Evolutionary conservation across 345 rosid genomes (phyloP).

Genomic region (Anacardium occidentale): DNA sequence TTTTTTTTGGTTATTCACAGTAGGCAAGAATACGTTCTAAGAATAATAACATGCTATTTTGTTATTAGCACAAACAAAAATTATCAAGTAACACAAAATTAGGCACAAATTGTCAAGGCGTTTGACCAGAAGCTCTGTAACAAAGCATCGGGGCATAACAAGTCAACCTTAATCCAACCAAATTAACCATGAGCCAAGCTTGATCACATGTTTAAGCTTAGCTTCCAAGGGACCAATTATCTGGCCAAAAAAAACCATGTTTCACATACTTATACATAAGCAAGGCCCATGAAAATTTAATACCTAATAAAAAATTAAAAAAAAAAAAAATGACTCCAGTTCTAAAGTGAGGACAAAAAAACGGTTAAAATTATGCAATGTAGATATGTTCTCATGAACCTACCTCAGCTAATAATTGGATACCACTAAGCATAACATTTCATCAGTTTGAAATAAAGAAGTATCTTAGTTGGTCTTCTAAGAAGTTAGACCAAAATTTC

Average conservation of each 20-base stretch:
- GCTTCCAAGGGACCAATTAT: neutral
- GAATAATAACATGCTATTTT: neutral
- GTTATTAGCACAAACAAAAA: neutral
- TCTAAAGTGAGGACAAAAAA: neutral
- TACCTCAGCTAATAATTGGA: neutral
- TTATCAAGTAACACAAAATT: neutral
- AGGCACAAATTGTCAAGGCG: neutral
- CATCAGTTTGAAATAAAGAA: neutral
- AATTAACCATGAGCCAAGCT: conserved; percentile 5
- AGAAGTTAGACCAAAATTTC: neutral
- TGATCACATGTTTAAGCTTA: neutral
- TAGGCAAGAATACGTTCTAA: neutral
- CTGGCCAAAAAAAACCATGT: neutral
- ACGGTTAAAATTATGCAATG: neutral
- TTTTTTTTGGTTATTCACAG: too few species aligned
- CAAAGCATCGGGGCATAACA: neutral
- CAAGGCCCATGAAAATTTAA: neutral
- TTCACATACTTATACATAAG: too few species aligned
- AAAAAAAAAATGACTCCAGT: neutral
- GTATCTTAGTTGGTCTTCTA: too few species aligned
- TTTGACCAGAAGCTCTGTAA: too few species aligned
- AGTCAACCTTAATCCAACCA: neutral
- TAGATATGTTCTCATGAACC: neutral
- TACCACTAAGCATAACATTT: neutral
- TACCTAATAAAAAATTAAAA: neutral